Conservation (phyloP, 257 asterid species). For the Przewalskia tangutica region DNA sequence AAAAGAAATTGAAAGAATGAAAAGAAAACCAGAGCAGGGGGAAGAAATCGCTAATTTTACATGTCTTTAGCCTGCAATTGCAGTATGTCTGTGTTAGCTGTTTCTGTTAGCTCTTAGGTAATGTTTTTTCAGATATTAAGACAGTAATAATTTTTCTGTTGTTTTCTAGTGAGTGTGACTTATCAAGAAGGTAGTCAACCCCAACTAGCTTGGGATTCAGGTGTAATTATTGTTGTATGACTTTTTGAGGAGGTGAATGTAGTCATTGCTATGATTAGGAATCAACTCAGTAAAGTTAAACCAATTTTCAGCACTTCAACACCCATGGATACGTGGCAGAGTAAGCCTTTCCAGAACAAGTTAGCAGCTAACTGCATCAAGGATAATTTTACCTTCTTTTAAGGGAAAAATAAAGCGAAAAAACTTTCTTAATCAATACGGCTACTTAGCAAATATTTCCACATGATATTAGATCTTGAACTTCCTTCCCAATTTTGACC, state of each 20-base stretch:
- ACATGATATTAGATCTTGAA: not conserved
- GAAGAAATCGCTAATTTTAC: not conserved
- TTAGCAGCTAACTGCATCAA: not conserved
- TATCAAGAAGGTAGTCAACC: not conserved
- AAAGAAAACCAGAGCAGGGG: not conserved
- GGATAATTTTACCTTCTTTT: not conserved
- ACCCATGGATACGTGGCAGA: not conserved
- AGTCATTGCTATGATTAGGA: not conserved
- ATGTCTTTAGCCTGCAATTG: not conserved
- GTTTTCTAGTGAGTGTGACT: not conserved
- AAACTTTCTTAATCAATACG: no score
- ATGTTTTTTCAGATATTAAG: not conserved
- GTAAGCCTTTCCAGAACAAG: not conserved
- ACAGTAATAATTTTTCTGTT: not conserved
- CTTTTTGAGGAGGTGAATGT: not conserved
- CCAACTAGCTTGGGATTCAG: not conserved
- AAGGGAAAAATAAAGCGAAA: not conserved
- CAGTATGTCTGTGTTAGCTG: not conserved
- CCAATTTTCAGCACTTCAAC: not conserved
- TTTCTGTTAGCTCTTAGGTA: not conserved
- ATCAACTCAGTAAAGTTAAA: not conserved
- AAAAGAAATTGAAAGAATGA: not conserved
- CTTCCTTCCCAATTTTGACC: slow-evolving; percentile 1
- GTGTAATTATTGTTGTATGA: not conserved
- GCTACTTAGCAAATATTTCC: not conserved